phyloP scores from a whole-genome alignment of 2,329 filamentous ascomycete species.

The Aciculosporium take region DNA sequence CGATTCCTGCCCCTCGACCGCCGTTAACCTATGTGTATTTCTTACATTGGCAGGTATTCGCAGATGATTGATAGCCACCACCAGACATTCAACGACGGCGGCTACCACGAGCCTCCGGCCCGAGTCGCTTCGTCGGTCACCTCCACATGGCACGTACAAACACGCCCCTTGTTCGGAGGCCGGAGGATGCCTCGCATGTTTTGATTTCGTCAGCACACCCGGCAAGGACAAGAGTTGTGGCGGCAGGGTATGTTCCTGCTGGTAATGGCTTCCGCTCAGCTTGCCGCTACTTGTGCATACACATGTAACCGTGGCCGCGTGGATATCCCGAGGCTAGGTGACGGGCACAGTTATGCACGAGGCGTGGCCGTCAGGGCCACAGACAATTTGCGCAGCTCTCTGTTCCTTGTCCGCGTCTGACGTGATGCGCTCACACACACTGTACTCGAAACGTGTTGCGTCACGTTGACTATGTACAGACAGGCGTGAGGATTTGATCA shows the following conservation, averaged over 20 bases:
- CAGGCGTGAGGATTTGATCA: neutral
- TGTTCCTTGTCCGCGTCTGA: no score
- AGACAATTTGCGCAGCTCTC: no score
- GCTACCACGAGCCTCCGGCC: neutral
- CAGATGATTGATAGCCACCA: neutral
- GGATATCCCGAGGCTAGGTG: neutral
- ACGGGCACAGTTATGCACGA: no score
- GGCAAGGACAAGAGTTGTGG: neutral
- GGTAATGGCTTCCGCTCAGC: neutral
- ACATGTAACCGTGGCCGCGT: neutral
- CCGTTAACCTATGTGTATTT: neutral
- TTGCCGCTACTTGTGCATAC: neutral
- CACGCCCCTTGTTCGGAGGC: neutral
- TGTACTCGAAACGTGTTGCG: neutral
- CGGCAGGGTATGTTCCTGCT: neutral
- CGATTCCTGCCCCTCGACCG: neutral
- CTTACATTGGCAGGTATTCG: neutral
- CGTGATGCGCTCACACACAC: no score
- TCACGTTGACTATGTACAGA: slow-evolving; percentile 1
- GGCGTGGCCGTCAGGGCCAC: no score
- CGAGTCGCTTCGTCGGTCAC: neutral
- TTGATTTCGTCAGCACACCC: neutral
- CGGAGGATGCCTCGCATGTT: slow-evolving; percentile 4
- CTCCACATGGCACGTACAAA: neutral
- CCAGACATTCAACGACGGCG: neutral